Evolutionary conservation across 2,329 filamentous ascomycete species (phyloP), one percentile per base, ranked within the genome.

Genomic region (Fusarium begoniae): DNA sequence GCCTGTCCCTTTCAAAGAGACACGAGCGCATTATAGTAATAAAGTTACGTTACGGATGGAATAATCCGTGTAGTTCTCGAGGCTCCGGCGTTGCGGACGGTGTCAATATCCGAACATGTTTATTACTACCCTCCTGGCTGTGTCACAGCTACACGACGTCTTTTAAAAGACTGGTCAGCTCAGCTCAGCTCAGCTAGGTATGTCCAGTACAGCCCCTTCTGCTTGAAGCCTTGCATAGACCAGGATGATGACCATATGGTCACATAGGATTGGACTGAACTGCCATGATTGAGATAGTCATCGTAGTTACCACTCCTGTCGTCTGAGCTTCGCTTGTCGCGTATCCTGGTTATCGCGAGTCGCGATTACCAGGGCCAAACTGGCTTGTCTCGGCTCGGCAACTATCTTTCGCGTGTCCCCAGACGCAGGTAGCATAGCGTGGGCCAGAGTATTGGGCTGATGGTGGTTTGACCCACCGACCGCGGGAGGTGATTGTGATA

Each of bases 21-120:
- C 55, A 50, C 8, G 45, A 22, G 32, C 13, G 17, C 22, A 20
- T 18, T 28, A 32, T 20, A 11, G 15, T 22, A 43, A 35, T 35
- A 18, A 43, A 35, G 14, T 20, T 43, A 32, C 20, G 24, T 59
- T 28, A 22, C 24, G 24, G 24, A n/a, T 37, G 35, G 32, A n/a
- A 18, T 26, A n/a, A 38, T 28, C 37, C 56, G 44, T 58, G 35
- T 54, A 38, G 48, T 53, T 35, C 50, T 24, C 35, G 47, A 57
- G 59, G 66, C 69, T 73, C 76, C 70, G 69, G 75, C 45, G 45
- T 48, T 60, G 66, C 67, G 69, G 74, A 58, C 66, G 40, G 65
- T 50, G 58, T 53, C 56, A 73, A 63, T 65, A 68, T 57, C 60
- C 59, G 56, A 60, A 54, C 43, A 64, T n/a, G 28, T 55, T 53